Evolutionary conservation across 257 asterid species (phyloP).

Genomic region (Cinchona pubescens): DNA sequence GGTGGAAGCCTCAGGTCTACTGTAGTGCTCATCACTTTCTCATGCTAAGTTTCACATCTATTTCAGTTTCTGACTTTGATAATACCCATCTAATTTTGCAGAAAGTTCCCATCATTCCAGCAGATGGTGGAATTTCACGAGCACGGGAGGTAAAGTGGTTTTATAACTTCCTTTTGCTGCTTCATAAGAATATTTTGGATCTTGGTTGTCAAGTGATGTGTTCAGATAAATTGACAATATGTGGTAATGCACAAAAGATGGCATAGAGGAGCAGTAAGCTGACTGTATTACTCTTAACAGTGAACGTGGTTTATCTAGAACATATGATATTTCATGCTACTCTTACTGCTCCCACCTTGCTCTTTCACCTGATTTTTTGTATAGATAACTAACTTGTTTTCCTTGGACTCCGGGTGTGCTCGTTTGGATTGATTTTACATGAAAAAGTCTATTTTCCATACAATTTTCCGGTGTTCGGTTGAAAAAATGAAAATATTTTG

Average conservation of each 20-base stretch:
- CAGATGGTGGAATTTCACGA: conserved; percentile 44
- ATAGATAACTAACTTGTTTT: too few relatives aligned
- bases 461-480: too few relatives aligned
- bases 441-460: too few relatives aligned
- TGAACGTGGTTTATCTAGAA: neutral
- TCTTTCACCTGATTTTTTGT: too few relatives aligned
- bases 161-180: conserved; percentile 6
- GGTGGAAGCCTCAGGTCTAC: conserved; percentile 97
- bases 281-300: neutral
- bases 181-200: neutral
- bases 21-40: neutral
- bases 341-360: too few relatives aligned
- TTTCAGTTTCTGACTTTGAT: neutral
- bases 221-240: neutral
- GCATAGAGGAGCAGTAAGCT: neutral
- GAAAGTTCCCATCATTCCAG: conserved; percentile 58
- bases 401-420: too few relatives aligned
- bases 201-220: neutral
- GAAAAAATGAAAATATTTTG: too few relatives aligned
- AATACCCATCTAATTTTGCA: conserved; percentile 32
- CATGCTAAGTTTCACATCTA: neutral
- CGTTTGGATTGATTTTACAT: too few relatives aligned
- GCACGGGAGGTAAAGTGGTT: conserved; percentile 53
- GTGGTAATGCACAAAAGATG: neutral
- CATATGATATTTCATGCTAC: conserved; percentile 2